Percentiles rank a stretch among this genome's conserved stretches.
These are phyloP conservation scores for Haematococcus sp. DNA, from an alignment of 139 green algal species.

Conservation along the genomic window DNA sequence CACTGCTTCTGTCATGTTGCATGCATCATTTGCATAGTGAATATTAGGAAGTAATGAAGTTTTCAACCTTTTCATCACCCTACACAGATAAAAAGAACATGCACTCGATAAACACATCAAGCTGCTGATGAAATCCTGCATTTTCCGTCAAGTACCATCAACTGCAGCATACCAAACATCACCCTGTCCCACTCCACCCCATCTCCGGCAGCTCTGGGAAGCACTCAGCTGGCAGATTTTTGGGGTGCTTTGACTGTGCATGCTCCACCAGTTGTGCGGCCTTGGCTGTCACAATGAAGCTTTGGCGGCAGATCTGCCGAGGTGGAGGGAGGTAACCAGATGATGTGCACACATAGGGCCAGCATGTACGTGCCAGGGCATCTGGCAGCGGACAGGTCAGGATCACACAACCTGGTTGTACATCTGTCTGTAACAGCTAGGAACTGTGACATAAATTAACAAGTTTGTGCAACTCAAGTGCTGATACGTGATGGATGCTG, in stretches of 20 bases:
- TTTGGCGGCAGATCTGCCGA: slow-evolving; percentile 9
- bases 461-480: not conserved
- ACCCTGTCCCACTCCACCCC: slow-evolving; percentile 1
- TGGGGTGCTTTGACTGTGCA: not conserved
- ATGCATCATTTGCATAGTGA: too few relatives aligned
- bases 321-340: not conserved
- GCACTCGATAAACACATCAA: too few relatives aligned
- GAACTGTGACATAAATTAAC: not conserved
- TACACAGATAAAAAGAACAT: too few relatives aligned
- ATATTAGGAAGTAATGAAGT: too few relatives aligned
- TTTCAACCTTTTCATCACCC: too few relatives aligned
- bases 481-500: not conserved
- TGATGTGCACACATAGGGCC: not conserved
- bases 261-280: slow-evolving; percentile 10
- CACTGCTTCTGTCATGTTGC: too few relatives aligned
- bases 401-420: too few relatives aligned
- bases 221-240: not conserved
- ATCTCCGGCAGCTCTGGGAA: slow-evolving; percentile 10
- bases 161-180: too few relatives aligned
- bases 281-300: slow-evolving; percentile 15
- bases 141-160: too few relatives aligned
- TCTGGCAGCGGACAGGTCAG: too few relatives aligned
- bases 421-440: too few relatives aligned
- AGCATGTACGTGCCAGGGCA: not conserved
- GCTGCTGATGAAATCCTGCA: too few relatives aligned